Evolutionary conservation across 2,329 filamentous ascomycete genomes (phyloP).

Genomic region (Exserohilum rostratum): DNA sequence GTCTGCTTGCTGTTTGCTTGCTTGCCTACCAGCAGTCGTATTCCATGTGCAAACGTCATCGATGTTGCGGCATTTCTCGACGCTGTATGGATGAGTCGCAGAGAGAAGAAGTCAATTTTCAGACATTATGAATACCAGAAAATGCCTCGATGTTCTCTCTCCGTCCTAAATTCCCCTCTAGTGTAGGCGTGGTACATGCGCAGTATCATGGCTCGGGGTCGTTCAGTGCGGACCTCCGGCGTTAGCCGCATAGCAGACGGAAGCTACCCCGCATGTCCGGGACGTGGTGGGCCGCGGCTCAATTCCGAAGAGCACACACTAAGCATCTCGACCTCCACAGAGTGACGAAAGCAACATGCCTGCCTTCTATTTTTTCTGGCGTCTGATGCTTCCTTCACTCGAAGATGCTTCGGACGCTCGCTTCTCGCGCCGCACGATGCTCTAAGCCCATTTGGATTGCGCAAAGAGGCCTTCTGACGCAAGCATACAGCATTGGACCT

Average conservation of each 20-base stretch:
- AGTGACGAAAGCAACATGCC: constrained; percentile 1
- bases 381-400: constrained; percentile 18
- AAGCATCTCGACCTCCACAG: constrained; percentile 3
- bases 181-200: too few species aligned
- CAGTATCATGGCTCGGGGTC: too few species aligned
- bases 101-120: too few species aligned
- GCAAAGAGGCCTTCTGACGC: constrained; percentile 39
- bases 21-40: neutral
- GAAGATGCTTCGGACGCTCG: constrained; percentile 39
- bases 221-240: too few species aligned
- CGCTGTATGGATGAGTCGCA: too few species aligned
- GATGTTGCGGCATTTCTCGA: too few species aligned
- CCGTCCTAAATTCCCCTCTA: too few species aligned
- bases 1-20: neutral
- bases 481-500: constrained; percentile 41
- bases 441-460: constrained; percentile 6
- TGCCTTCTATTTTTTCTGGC: neutral
- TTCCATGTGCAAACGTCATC: neutral
- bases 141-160: too few species aligned
- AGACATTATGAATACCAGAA: too few species aligned
- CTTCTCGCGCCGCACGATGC: constrained; percentile 23
- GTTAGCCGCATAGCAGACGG: neutral
- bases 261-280: constrained; percentile 15
- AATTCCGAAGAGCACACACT: constrained; percentile 10
- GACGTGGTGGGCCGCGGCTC: constrained; percentile 12